phyloP scores from a whole-genome alignment of 345 rosid species.

The Reutealis trisperma region DNA sequence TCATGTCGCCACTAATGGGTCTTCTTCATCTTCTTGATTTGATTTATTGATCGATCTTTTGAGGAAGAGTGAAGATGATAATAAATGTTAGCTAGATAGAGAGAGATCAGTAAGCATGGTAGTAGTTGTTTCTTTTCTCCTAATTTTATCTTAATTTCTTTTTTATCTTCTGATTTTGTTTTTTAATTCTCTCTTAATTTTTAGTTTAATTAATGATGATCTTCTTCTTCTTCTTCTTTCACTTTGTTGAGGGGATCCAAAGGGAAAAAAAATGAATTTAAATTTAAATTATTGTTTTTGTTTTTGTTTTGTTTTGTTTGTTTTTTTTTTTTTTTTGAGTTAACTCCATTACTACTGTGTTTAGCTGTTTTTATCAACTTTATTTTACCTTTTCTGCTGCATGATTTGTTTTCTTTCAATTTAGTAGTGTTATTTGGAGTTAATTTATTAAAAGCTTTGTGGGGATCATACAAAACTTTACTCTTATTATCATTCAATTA shows the following conservation, averaged over 20 bases:
- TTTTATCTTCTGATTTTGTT: constrained; percentile 21
- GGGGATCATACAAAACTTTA: neutral
- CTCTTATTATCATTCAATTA: neutral
- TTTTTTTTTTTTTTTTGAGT: constrained; percentile 5
- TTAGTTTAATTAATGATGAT: constrained; percentile 39
- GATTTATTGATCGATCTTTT: neutral
- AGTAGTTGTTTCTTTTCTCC: constrained; percentile 11
- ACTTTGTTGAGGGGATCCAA: constrained; percentile 34
- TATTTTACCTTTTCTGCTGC: neutral
- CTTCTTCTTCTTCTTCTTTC: constrained; percentile 14
- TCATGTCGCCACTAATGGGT: constrained; percentile 26
- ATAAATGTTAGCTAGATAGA: constrained; percentile 31
- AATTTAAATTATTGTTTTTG: constrained; percentile 20
- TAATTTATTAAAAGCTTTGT: neutral
- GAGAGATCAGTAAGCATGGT: constrained; percentile 16
- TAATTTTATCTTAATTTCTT: neutral
- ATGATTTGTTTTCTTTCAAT: neutral
- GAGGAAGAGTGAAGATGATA: neutral
- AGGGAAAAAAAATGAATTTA: constrained; percentile 25
- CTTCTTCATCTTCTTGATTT: constrained; percentile 35
- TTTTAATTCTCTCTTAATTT: neutral
- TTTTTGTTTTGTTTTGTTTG: too few relatives aligned
- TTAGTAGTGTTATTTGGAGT: neutral
- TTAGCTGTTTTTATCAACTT: neutral
- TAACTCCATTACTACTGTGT: neutral